Base-by-base conservation (phyloP, 2,329 filamentous ascomycete species). In the Ceratocystis cacaofunesta region DNA sequence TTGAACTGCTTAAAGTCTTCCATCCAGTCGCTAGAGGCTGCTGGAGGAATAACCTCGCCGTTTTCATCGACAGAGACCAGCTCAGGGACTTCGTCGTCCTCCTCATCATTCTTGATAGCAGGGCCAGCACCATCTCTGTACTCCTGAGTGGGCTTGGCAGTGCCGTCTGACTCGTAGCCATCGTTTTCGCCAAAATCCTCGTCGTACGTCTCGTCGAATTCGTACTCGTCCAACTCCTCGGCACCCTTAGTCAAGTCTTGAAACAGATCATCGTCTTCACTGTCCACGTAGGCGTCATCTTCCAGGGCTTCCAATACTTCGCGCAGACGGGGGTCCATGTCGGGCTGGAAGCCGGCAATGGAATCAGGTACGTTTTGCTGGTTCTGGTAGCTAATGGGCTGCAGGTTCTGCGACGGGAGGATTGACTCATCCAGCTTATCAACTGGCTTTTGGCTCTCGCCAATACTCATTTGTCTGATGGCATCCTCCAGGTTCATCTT, bases 1-100 rank as follows among this genome's bases (percentile, higher is more conserved):
- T 97, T 96, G 80, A 95, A 97, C 73, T 94, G 90, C 71, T 89
- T 89, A 77, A 96, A 97, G 71, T 96, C 89, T 65, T 87, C 85
- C 75, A 97, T 82, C 91, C 94, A 99, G 70, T 89, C 87, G 68
- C 90, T 87, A 65, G 89, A 85, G 17, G 79, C 82, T 1, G 81
- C 82, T 65, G 87, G 84, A 0, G 66, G 66, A 15, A 67, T 65
- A 12, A 60, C 30, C 8, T 43, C 36, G 22, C 63, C 66, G 44
- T 67, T 62, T 32, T 85, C 82, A 3, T 82, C 77, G 3, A 75
- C 73, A 69, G 73, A 74, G 2, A 82, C 78, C 2, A 84, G 75
- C 62, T 81, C 74, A n/a, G 79, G 78, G 17, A 74, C 77, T 8
- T 76, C 73, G 6, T 79, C 76, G 2, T 64, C 62, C 17, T 63